Percentiles rank a stretch among this genome's conserved stretches.
Conservation (phyloP, 2,329 filamentous ascomycete species). For the Pyrenophora teres region DNA sequence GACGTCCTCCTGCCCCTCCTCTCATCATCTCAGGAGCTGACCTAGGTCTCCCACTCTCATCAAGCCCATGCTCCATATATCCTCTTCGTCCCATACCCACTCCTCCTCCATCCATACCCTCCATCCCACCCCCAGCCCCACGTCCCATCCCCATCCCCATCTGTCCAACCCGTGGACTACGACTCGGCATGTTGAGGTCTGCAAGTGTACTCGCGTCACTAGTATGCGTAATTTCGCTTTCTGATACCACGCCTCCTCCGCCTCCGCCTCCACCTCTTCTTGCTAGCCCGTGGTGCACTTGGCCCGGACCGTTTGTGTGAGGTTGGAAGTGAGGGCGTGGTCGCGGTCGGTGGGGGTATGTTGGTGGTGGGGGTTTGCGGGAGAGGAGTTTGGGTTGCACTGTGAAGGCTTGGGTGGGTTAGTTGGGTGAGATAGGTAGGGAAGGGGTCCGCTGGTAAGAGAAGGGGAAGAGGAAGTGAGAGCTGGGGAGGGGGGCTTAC, state of each 20-base stretch:
- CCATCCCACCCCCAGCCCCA: conserved; percentile 3
- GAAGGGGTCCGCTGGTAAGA: too few species aligned
- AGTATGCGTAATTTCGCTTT: too few species aligned
- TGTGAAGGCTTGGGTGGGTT: too few species aligned
- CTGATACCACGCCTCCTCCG: too few species aligned
- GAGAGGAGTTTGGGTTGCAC: too few species aligned
- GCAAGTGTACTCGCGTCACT: too few species aligned
- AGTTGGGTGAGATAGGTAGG: too few species aligned
- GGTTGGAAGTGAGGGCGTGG: background rate
- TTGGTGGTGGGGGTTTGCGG: background rate
- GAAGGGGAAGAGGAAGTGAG: too few species aligned
- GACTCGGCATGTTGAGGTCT: background rate
- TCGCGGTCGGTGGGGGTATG: background rate
- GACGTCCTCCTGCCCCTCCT: background rate
- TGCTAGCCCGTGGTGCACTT: background rate
- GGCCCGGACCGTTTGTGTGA: background rate
- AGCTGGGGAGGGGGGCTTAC: too few species aligned
- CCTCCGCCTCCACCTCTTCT: too few species aligned
- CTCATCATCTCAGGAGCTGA: conserved; percentile 8
- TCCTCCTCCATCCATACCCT: background rate
- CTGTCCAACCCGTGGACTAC: background rate
- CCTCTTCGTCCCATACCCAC: background rate
- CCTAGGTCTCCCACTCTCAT: conserved; percentile 1
- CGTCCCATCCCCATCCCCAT: background rate
- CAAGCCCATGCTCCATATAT: background rate